Conservation (phyloP, 164 flowering plant species). For the Cinnamomum micranthum region DNA sequence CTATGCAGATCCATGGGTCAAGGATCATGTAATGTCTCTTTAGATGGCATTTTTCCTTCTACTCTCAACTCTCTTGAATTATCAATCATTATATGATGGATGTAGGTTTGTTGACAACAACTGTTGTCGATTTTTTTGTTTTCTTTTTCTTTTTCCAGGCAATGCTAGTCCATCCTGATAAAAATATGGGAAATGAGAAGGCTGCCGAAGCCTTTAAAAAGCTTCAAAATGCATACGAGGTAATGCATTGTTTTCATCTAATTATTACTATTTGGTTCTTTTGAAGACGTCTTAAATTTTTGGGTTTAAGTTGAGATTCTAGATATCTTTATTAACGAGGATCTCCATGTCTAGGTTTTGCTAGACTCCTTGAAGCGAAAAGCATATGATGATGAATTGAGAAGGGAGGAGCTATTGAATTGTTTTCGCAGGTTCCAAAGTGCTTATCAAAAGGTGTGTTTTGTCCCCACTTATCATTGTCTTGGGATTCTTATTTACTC, state of each 20-base stretch:
- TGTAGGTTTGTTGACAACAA: not conserved
- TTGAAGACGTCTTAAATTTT: not conserved
- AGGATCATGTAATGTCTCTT: not conserved
- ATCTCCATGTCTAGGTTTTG: slow-evolving; percentile 48
- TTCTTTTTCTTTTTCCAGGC: slow-evolving; percentile 46
- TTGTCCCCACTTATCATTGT: not conserved
- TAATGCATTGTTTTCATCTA: slow-evolving; percentile 11
- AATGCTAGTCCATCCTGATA: slow-evolving; percentile 99
- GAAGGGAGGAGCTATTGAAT: slow-evolving; percentile 81
- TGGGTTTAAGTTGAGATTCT: not conserved
- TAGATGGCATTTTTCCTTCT: not conserved
- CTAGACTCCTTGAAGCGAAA: slow-evolving; percentile 79
- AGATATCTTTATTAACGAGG: slow-evolving; percentile 1
- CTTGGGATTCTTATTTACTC: not conserved
- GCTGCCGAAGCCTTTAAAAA: slow-evolving; percentile 99
- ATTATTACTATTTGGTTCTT: not conserved
- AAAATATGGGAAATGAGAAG: slow-evolving; percentile 96
- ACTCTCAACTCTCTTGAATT: not conserved
- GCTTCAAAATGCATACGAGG: slow-evolving; percentile 99
- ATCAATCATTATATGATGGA: not conserved
- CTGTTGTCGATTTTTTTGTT: slow-evolving; percentile 5
- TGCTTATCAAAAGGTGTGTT: slow-evolving; percentile 57
- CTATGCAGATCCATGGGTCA: not conserved
- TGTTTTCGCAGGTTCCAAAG: slow-evolving; percentile 67
- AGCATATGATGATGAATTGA: slow-evolving; percentile 88